Conservation (phyloP, 129 eudicot genomes). For the Kitagawia praeruptora region DNA sequence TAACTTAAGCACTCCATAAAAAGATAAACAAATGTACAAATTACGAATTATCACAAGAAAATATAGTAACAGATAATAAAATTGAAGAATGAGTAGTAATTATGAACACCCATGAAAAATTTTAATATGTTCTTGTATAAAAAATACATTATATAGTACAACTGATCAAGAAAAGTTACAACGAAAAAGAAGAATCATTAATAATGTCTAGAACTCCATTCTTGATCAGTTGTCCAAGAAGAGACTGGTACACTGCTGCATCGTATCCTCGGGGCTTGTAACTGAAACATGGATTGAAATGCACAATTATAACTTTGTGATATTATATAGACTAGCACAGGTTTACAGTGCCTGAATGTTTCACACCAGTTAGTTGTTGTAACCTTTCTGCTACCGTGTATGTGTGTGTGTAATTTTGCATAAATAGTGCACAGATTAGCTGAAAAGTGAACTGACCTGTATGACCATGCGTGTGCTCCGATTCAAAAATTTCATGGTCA, state of each 20-base stretch:
- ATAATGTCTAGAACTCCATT: constrained; percentile 4
- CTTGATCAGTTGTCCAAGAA: constrained; percentile 42
- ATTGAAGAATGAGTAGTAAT: too few relatives aligned
- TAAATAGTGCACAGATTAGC: background rate
- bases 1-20: too few relatives aligned
- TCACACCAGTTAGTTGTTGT: background rate
- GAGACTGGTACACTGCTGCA: constrained; percentile 53
- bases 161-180: background rate
- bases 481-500: constrained; percentile 83
- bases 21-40: too few relatives aligned
- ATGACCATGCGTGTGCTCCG: constrained; percentile 76
- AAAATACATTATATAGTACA: background rate
- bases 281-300: constrained; percentile 35
- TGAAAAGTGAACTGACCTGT: constrained; percentile 58
- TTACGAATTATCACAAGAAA: too few relatives aligned
- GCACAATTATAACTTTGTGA: background rate
- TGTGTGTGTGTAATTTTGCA: background rate
- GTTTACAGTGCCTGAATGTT: background rate
- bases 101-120: background rate
- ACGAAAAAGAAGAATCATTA: background rate
- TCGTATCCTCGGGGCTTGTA: constrained; percentile 86
- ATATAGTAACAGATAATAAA: too few relatives aligned
- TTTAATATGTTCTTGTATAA: background rate
- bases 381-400: background rate
- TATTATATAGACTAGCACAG: background rate